These are phyloP conservation scores for Pycnococcus provasolii DNA, from an alignment of 139 green algal species.

Conservation along the genomic window DNA sequence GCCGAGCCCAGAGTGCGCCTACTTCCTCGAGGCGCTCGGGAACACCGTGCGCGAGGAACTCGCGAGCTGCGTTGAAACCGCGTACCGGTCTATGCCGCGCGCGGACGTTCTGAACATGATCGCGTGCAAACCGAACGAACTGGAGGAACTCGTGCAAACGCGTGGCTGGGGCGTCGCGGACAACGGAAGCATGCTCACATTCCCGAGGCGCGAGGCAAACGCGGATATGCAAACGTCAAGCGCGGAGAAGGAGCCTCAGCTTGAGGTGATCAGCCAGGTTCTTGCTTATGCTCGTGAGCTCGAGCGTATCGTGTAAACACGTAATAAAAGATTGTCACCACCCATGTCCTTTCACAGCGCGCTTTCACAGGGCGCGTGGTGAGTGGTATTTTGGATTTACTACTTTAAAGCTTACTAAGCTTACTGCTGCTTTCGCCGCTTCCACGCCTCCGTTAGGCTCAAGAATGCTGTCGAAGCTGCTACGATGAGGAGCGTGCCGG, in stretches of 20 bases:
- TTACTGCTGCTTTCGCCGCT: too few relatives aligned
- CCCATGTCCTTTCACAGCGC: too few relatives aligned
- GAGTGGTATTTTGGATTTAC: too few relatives aligned
- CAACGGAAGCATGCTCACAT: constrained; percentile 38
- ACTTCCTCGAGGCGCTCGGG: constrained; percentile 70
- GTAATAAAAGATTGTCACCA: too few relatives aligned
- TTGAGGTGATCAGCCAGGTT: constrained; percentile 72
- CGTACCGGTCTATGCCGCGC: constrained; percentile 56
- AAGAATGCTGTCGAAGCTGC: background rate
- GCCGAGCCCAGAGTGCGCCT: constrained; percentile 35
- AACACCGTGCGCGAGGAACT: constrained; percentile 83
- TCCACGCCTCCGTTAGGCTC: too few relatives aligned
- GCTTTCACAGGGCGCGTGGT: too few relatives aligned
- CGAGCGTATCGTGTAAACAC: constrained; percentile 75
- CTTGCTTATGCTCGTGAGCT: constrained; percentile 87
- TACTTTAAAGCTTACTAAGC: too few relatives aligned
- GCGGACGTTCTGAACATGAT: constrained; percentile 66
- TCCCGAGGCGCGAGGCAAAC: constrained; percentile 30
- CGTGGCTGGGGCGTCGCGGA: constrained; percentile 51
- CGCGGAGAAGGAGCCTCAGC: constrained; percentile 24
- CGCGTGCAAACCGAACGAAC: constrained; percentile 51
- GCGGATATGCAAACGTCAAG: background rate
- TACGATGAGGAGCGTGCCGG: background rate
- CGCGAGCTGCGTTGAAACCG: constrained; percentile 73
- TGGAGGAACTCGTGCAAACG: constrained; percentile 55